phyloP scores from a whole-genome alignment of 2,329 filamentous ascomycete genomes.

The Penicillium sp. region DNA sequence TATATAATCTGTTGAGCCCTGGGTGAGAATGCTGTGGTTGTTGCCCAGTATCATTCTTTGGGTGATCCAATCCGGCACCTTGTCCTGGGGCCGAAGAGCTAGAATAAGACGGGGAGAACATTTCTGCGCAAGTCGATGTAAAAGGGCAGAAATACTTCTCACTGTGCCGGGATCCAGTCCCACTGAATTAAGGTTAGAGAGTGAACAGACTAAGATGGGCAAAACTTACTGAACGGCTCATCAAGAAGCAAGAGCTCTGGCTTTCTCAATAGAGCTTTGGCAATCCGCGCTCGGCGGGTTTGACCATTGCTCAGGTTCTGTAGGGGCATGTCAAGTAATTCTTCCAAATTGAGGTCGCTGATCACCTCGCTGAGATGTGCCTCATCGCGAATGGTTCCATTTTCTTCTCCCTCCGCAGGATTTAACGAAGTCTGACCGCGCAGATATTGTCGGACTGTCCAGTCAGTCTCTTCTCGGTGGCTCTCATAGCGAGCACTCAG shows the following conservation, averaged over 20 bases:
- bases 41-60: conserved; percentile 74
- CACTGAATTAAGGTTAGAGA: conserved; percentile 53
- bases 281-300: conserved; percentile 82
- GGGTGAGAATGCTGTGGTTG: conserved; percentile 64
- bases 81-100: conserved; percentile 80
- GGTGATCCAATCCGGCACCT: conserved; percentile 86
- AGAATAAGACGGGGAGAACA: conserved; percentile 73
- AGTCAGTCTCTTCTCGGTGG: conserved; percentile 81
- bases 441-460: conserved; percentile 78
- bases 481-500: conserved; percentile 90
- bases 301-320: conserved; percentile 93
- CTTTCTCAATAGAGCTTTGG: conserved; percentile 74
- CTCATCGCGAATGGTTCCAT: conserved; percentile 53
- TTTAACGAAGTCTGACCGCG: conserved; percentile 83
- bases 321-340: conserved; percentile 77
- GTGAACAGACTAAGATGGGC: neutral
- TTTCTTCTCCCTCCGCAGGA: conserved; percentile 59
- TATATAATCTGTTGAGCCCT: conserved; percentile 53
- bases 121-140: conserved; percentile 67
- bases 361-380: conserved; percentile 64
- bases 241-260: conserved; percentile 86
- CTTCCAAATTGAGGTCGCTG: conserved; percentile 66
- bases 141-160: conserved; percentile 68
- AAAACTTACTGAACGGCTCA: conserved; percentile 74
- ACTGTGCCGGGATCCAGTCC: conserved; percentile 86